These are phyloP conservation scores for Cercospora sojina DNA, from an alignment of 2,329 filamentous ascomycete species.

Conservation along the genomic window DNA sequence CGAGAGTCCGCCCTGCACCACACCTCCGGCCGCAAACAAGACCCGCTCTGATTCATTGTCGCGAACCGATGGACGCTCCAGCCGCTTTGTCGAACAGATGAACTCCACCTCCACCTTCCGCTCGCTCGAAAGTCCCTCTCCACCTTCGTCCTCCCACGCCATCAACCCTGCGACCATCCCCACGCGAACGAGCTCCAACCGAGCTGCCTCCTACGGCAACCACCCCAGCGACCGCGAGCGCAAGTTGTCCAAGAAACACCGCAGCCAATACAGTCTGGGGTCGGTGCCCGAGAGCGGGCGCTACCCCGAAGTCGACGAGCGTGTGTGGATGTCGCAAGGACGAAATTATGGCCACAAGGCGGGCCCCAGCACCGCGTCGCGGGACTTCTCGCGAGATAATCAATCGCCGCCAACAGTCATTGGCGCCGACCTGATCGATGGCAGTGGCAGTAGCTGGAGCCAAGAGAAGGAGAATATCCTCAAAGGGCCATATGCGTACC, in stretches of 20 bases:
- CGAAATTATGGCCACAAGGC: constrained; percentile 29
- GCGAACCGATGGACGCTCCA: not conserved
- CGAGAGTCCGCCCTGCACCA: not conserved
- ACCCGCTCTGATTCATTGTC: constrained; percentile 3
- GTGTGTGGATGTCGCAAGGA: constrained; percentile 33
- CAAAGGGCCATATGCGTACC: constrained; percentile 76
- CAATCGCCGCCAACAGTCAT: constrained; percentile 25
- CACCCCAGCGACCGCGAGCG: constrained; percentile 21
- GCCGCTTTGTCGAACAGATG: constrained; percentile 16
- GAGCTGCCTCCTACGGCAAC: constrained; percentile 44
- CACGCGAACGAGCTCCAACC: constrained; percentile 68
- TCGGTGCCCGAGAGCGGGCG: constrained; percentile 26
- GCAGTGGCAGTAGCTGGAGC: constrained; percentile 59
- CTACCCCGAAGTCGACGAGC: constrained; percentile 30
- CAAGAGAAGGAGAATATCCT: constrained; percentile 74
- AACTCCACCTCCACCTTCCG: constrained; percentile 9
- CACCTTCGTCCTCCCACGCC: constrained; percentile 12
- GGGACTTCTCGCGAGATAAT: constrained; percentile 20
- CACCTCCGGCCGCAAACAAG: not conserved
- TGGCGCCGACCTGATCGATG: constrained; percentile 42
- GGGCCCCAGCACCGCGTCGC: constrained; percentile 30
- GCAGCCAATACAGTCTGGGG: constrained; percentile 31
- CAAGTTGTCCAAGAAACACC: constrained; percentile 24
- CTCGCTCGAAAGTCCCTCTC: constrained; percentile 2
- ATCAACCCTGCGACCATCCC: constrained; percentile 55